Conservation (phyloP, 345 rosid genomes). For the Hirschfeldia incana region DNA sequence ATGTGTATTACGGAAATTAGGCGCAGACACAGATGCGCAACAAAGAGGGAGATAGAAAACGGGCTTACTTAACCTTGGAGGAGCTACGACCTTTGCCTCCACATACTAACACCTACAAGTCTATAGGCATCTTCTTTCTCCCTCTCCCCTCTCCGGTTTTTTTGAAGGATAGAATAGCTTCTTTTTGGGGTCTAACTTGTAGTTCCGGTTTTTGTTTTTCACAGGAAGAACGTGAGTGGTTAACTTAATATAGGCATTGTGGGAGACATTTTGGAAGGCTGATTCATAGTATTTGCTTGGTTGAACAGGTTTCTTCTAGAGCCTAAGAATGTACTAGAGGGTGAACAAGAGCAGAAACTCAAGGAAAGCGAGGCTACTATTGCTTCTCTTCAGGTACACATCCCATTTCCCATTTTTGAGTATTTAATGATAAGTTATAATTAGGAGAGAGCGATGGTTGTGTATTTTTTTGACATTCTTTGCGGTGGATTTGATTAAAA, state of each 20-base stretch:
- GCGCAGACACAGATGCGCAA: conserved; percentile 83
- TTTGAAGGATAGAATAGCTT: too few species aligned
- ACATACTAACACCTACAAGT: conserved; percentile 85
- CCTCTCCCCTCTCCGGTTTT: too few species aligned
- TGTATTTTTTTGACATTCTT: not conserved
- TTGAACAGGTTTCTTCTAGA: conserved; percentile 80
- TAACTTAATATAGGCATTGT: not conserved
- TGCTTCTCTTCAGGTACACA: conserved; percentile 62
- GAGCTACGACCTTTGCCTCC: conserved; percentile 75
- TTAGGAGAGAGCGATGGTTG: not conserved
- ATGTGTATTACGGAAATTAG: conserved; percentile 36
- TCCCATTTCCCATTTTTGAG: too few species aligned
- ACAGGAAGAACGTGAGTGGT: conserved; percentile 96
- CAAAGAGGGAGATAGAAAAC: conserved; percentile 92
- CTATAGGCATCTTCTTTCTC: conserved; percentile 48
- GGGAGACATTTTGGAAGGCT: too few species aligned
- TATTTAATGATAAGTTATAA: not conserved
- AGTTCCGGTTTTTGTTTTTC: conserved; percentile 18
- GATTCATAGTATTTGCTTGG: not conserved
- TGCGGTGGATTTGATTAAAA: not conserved
- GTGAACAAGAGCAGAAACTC: conserved; percentile 80
- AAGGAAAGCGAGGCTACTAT: conserved; percentile 86
- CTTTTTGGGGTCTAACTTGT: not conserved
- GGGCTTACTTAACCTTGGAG: conserved; percentile 89
- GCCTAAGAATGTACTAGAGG: conserved; percentile 61